Evolutionary conservation across 768 basidiomycete species (phyloP).

Genomic region (Dacryopinax primogenitus): DNA sequence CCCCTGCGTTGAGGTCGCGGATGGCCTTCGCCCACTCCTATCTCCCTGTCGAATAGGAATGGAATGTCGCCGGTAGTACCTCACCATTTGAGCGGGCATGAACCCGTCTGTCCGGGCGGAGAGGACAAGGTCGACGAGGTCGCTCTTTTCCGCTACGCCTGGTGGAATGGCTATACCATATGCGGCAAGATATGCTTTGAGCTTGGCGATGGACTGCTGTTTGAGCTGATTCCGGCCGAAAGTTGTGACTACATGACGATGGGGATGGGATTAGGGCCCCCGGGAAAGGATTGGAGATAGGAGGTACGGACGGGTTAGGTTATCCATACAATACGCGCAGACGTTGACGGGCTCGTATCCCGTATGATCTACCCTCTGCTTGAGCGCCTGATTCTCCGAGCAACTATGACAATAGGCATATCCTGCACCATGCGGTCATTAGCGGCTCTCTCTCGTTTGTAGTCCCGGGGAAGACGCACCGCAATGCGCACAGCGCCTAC

Average conservation of each 20-base stretch:
- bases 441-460: neutral
- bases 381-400: constrained; percentile 17
- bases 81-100: neutral
- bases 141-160: constrained; percentile 16
- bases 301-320: constrained; percentile 12
- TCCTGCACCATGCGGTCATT: constrained; percentile 10
- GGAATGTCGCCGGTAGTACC: neutral
- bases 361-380: neutral
- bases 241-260: constrained; percentile 14
- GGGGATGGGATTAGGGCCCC: neutral
- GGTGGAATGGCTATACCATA: constrained; percentile 13
- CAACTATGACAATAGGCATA: constrained; percentile 16
- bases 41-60: neutral
- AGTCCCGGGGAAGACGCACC: constrained; percentile 10
- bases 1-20: neutral
- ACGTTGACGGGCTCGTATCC: constrained; percentile 17
- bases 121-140: constrained; percentile 15
- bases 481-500: constrained; percentile 13
- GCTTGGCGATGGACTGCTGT: constrained; percentile 6
- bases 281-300: no score
- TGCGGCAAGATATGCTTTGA: constrained; percentile 15
- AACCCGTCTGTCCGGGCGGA: constrained; percentile 12
- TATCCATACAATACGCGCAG: constrained; percentile 16
- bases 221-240: constrained; percentile 13
- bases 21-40: neutral